Percentiles rank a stretch among this genome's conserved stretches.
Evolutionary conservation across 148 eudicot species (phyloP).

Genomic region (Chenopodium suecicum): DNA sequence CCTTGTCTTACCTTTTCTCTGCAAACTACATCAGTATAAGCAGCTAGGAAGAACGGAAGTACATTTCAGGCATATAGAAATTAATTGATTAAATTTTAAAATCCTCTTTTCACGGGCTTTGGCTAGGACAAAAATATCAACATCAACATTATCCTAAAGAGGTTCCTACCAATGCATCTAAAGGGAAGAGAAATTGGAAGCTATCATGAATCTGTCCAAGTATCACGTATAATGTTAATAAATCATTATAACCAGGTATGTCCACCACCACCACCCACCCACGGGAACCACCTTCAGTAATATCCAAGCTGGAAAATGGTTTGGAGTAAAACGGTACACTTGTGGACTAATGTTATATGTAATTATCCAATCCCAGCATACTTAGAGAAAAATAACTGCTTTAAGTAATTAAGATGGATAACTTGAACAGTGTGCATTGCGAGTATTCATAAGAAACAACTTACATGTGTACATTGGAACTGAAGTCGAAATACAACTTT

Average conservation of each 20-base stretch:
- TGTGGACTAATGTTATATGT: neutral
- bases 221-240: neutral
- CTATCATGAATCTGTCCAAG: neutral
- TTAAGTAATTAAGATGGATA: neutral
- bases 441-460: constrained; percentile 26
- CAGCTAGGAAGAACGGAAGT: neutral
- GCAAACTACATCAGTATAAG: neutral
- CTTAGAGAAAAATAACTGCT: neutral
- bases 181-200: neutral
- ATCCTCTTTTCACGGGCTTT: neutral
- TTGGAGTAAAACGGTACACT: neutral
- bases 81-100: neutral
- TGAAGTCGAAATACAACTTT: constrained; percentile 96
- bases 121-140: neutral
- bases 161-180: neutral
- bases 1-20: neutral
- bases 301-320: neutral
- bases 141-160: neutral
- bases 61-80: neutral
- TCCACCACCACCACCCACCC: neutral
- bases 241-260: neutral
- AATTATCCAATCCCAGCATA: neutral
- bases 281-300: neutral
- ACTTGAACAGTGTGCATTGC: neutral
- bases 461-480: constrained; percentile 94